Conservation (phyloP, 345 rosid species). For the Euclidium syriacum region DNA sequence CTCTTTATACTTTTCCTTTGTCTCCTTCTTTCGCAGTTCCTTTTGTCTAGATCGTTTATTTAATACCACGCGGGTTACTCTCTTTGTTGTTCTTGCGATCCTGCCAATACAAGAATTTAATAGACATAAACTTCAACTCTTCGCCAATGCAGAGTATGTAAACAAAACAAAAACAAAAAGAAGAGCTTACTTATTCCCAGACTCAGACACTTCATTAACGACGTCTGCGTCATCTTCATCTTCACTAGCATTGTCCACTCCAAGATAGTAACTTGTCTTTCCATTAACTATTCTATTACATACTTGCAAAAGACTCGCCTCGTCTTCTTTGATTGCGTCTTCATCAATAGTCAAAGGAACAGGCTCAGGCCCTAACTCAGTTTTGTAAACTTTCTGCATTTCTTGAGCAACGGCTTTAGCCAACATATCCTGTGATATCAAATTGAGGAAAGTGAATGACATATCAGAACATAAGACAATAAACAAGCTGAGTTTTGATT, state of each 20-base stretch:
- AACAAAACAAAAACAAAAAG: background rate
- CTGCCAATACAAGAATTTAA: slow-evolving; percentile 32
- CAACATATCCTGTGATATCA: slow-evolving; percentile 58
- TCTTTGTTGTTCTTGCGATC: slow-evolving; percentile 38
- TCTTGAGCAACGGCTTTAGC: slow-evolving; percentile 96
- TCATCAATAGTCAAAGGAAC: slow-evolving; percentile 79
- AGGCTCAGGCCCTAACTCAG: slow-evolving; percentile 85
- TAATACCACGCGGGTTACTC: slow-evolving; percentile 64
- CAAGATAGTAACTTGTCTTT: slow-evolving; percentile 51
- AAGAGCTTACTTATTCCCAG: slow-evolving; percentile 46
- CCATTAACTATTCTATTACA: background rate
- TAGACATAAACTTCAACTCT: slow-evolving; percentile 11
- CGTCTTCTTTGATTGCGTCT: slow-evolving; percentile 56
- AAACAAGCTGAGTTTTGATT: background rate
- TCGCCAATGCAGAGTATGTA: background rate
- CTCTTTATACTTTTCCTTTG: slow-evolving; percentile 45
- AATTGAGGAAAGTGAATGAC: background rate
- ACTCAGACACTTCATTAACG: slow-evolving; percentile 34
- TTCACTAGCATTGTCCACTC: slow-evolving; percentile 53
- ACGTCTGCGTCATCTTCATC: slow-evolving; percentile 42
- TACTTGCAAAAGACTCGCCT: slow-evolving; percentile 37
- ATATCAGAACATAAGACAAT: background rate
- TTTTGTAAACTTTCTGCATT: slow-evolving; percentile 76
- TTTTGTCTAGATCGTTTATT: slow-evolving; percentile 72
- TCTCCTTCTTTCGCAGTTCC: slow-evolving; percentile 44